Evolutionary conservation across 148 eudicot genomes (phyloP), one percentile per base, ranked within the genome.

Genomic region (Heliosperma pusillum): DNA sequence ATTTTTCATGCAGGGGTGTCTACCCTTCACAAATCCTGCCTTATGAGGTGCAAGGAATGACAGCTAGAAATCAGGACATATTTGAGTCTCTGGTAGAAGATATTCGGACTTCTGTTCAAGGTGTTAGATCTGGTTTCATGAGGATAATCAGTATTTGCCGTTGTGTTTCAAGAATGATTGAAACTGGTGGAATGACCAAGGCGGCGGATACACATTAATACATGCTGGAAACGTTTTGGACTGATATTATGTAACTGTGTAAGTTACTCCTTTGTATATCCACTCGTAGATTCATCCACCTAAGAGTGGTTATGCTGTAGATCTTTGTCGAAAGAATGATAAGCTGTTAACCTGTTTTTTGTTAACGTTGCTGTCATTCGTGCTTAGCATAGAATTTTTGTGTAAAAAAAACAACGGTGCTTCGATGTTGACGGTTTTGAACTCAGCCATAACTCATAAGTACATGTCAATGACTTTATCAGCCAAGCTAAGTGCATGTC

Each of bases 21-120:
- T 93, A 93, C 74, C 98, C 98, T 64, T 83, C 85, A 0, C 84
- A 84, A 26, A 80, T 82, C 64, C 19, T 84, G 53, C 90, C 96
- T 7, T 62, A 82, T 42, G 82, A 84, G 75, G 70, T 88, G 45
- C 80, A 76, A 69, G 83, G 84, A 55, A 70, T 66, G 6, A 69
- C 78, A 56, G 87, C 60, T 22, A 44, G 45, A 63, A 72, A 79
- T 26, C 70, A 70, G n/a, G 77, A 75, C 27, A 56, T 71, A 8
- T 62, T 82, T 47, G 82, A 82, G 24, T 79, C 77, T 12, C 78
- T 83, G 4, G 20, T 85, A 22, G 79, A 75, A 73, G 85, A 89
- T 63, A 87, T 93, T n/a, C 76, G 68, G 76, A 76, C 86, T 56
- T 87, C 86, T 29, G 73, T 91, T 78, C 81, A 69, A 61, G 79